Conservation (phyloP, 768 basidiomycete species). For the Epithele typhae region DNA sequence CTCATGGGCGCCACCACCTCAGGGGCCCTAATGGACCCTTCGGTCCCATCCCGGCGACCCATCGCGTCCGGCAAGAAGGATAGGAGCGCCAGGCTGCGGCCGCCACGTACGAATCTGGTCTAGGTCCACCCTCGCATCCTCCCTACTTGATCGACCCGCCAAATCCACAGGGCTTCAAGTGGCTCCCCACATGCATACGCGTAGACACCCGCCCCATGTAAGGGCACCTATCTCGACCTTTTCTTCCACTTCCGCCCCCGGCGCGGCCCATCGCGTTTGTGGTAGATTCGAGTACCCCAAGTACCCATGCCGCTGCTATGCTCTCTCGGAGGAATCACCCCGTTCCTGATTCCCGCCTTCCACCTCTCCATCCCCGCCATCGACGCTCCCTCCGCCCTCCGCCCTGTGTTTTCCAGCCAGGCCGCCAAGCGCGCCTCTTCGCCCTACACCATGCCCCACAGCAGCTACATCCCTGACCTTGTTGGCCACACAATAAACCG, state of each 20-base stretch:
- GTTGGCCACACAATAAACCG: constrained; percentile 20
- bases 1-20: too few species aligned
- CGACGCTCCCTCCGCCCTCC: background rate
- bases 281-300: background rate
- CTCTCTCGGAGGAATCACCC: too few species aligned
- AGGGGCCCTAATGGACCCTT: too few species aligned
- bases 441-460: constrained; percentile 6
- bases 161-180: background rate
- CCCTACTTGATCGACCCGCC: background rate
- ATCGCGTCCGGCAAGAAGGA: too few species aligned
- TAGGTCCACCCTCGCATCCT: too few species aligned
- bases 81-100: too few species aligned
- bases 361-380: background rate
- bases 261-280: background rate
- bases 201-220: background rate
- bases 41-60: too few species aligned
- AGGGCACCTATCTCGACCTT: background rate
- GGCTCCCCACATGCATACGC: constrained; percentile 4
- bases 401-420: background rate
- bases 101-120: too few species aligned
- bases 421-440: background rate
- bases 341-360: too few species aligned
- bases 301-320: too few species aligned
- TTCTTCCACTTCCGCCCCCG: too few species aligned
- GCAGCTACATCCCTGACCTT: constrained; percentile 13